Conservation (phyloP, 176 grass and related monocot species). For the Raddia distichophylla region DNA sequence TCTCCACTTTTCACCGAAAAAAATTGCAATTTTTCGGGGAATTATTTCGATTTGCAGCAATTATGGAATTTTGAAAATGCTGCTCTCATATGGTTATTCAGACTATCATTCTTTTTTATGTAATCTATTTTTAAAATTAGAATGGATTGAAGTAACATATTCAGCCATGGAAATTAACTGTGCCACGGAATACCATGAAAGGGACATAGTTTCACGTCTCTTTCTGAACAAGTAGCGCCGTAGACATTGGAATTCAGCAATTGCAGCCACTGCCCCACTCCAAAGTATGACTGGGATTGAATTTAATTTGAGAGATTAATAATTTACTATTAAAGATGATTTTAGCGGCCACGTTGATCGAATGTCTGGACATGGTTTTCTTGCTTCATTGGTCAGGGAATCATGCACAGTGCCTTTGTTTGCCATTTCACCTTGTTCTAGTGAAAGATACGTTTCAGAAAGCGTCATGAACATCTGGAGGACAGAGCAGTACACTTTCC, state of each 20-base stretch:
- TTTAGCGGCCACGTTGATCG: neutral
- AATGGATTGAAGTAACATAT: neutral
- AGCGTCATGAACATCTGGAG: constrained; percentile 15
- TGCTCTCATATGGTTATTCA: neutral
- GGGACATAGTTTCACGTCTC: neutral
- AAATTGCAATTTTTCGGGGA: neutral
- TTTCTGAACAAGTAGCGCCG: neutral
- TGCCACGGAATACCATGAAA: neutral
- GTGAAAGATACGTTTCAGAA: constrained; percentile 31
- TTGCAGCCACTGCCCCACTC: constrained; percentile 4
- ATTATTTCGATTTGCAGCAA: no score
- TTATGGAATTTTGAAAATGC: neutral
- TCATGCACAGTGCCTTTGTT: constrained; percentile 20
- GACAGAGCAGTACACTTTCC: neutral
- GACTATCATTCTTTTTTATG: neutral
- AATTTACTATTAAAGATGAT: neutral
- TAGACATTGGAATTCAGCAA: neutral
- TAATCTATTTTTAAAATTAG: neutral
- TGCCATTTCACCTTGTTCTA: neutral
- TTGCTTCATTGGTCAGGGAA: constrained; percentile 28
- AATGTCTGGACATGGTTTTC: neutral
- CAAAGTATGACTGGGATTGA: neutral
- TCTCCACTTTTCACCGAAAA: neutral
- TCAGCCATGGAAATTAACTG: neutral
- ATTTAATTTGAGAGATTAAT: neutral